Percentiles rank a stretch among this genome's conserved stretches.
Conservation (phyloP, 495 filamentous ascomycete species). For the Penicillium steckii region DNA sequence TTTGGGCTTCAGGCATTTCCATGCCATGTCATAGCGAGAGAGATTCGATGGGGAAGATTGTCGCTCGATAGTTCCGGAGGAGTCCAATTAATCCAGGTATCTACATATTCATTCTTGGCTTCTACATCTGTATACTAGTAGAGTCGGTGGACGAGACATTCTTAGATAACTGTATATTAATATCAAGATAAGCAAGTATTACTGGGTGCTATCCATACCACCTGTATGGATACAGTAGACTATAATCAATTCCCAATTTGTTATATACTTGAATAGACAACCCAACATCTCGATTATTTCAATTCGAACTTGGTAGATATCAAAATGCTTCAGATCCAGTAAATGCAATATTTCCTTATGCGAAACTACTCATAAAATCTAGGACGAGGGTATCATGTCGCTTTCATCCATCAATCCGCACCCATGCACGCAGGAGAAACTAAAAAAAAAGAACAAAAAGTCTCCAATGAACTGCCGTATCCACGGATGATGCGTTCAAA, state of each 20-base stretch:
- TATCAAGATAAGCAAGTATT: too few species aligned
- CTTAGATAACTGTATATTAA: too few species aligned
- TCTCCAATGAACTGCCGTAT: not conserved
- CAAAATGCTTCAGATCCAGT: too few species aligned
- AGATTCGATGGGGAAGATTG: slow-evolving; percentile 14
- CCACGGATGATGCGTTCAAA: not conserved
- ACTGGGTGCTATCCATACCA: too few species aligned
- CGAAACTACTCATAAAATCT: too few species aligned
- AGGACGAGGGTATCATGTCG: not conserved
- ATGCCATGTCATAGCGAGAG: not conserved
- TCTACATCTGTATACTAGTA: not conserved
- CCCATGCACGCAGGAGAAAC: not conserved
- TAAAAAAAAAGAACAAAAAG: not conserved
- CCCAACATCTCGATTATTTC: too few species aligned
- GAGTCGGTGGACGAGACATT: not conserved
- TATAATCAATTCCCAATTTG: too few species aligned
- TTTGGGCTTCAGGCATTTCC: slow-evolving; percentile 1
- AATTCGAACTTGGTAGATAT: too few species aligned
- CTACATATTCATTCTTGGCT: slow-evolving; percentile 8
- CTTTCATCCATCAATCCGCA: not conserved
- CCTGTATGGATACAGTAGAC: too few species aligned
- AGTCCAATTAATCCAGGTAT: slow-evolving; percentile 27
- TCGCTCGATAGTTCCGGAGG: slow-evolving; percentile 21
- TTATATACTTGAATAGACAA: too few species aligned
- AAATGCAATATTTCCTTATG: too few species aligned